phyloP scores from a whole-genome alignment of 192 early-diverging fungal species.

The Backusella australiensis region DNA sequence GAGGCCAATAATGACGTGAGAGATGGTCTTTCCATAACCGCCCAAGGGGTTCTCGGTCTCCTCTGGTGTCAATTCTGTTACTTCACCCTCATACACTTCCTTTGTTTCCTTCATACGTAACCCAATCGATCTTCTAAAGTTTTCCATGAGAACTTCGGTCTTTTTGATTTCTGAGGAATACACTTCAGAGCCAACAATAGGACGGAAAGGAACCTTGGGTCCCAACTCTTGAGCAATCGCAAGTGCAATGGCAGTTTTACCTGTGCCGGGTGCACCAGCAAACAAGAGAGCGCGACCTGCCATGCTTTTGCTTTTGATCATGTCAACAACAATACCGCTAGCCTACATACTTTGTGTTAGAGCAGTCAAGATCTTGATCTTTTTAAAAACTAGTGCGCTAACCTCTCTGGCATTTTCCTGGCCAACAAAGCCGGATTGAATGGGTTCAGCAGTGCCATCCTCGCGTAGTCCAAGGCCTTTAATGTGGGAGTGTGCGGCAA shows the following conservation, averaged over 20 bases:
- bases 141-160: constrained; percentile 99
- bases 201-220: constrained; percentile 98
- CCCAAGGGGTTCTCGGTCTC: constrained; percentile 98
- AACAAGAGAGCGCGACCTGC: constrained; percentile 93
- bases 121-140: constrained; percentile 95
- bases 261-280: constrained; percentile 95
- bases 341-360: constrained; percentile 52
- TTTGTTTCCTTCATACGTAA: constrained; percentile 98
- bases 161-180: constrained; percentile 99
- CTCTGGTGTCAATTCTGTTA: constrained; percentile 94
- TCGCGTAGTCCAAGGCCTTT: constrained; percentile 88
- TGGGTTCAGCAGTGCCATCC: constrained; percentile 86
- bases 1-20: constrained; percentile 94
- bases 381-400: neutral
- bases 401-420: constrained; percentile 96
- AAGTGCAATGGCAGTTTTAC: constrained; percentile 97
- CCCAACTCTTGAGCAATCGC: constrained; percentile 97
- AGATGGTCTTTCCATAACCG: constrained; percentile 95
- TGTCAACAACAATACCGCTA: constrained; percentile 89
- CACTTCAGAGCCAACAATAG: constrained; percentile 98
- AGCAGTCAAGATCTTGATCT: neutral
- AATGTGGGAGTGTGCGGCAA: constrained; percentile 97
- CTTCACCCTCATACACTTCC: constrained; percentile 99
- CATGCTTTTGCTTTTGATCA: constrained; percentile 96
- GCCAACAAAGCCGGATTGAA: constrained; percentile 93